Evolutionary conservation across 768 basidiomycete species (phyloP).

Genomic region (Leccinum aurantiacum): DNA sequence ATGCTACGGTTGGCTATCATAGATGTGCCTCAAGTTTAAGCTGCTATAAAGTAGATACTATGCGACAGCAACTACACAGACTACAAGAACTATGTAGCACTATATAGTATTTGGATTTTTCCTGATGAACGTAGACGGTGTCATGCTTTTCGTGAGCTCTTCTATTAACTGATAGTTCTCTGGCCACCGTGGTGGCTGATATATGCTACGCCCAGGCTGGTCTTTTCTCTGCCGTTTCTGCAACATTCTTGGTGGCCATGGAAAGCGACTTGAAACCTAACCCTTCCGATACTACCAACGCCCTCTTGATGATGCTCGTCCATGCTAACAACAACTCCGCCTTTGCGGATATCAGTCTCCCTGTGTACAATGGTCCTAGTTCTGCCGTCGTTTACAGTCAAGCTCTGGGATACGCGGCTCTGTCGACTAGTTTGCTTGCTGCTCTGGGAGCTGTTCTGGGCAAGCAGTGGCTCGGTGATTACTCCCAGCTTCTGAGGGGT

Average conservation of each 20-base stretch:
- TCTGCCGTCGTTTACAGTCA: slow-evolving; percentile 16
- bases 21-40: too few relatives aligned
- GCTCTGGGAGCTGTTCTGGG: slow-evolving; percentile 23
- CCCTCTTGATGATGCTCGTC: slow-evolving; percentile 26
- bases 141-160: slow-evolving; percentile 4
- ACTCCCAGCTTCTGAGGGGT: slow-evolving; percentile 11
- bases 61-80: too few relatives aligned
- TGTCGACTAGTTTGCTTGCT: slow-evolving; percentile 22
- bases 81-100: too few relatives aligned
- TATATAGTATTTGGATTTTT: too few relatives aligned
- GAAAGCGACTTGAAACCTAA: slow-evolving; percentile 35
- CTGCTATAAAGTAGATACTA: too few relatives aligned
- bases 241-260: slow-evolving; percentile 39
- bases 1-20: too few relatives aligned
- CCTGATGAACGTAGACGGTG: neutral
- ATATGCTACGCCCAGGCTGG: slow-evolving; percentile 31
- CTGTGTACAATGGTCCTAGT: slow-evolving; percentile 20
- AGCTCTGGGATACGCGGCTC: slow-evolving; percentile 21
- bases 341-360: slow-evolving; percentile 7
- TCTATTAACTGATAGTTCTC: neutral
- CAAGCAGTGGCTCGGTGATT: slow-evolving; percentile 17
- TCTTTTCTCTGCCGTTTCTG: slow-evolving; percentile 41
- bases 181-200: neutral
- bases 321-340: slow-evolving; percentile 13
- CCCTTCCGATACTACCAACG: slow-evolving; percentile 26